A percentile compares a stretch with the other conserved stretches of the same genome.
phyloP scores from a whole-genome alignment of 2,329 filamentous ascomycete species.

The Hypoxylon sp. region DNA sequence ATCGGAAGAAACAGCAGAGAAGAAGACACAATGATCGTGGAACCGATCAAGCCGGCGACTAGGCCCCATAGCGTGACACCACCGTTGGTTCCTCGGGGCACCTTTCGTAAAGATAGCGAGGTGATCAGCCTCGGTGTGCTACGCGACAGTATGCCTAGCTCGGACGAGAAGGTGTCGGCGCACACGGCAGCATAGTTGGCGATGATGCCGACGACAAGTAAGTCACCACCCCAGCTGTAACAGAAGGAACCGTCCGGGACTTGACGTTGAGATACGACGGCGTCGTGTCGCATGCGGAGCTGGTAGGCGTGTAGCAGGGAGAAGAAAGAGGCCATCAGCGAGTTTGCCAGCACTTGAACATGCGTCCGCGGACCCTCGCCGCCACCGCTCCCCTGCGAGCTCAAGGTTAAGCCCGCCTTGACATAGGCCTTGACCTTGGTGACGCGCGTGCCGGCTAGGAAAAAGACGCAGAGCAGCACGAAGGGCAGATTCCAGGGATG shows the following conservation, averaged over 20 bases:
- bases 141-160: slow-evolving; percentile 88
- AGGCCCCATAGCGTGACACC: slow-evolving; percentile 83
- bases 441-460: slow-evolving; percentile 80
- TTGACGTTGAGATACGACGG: slow-evolving; percentile 47
- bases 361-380: slow-evolving; percentile 86
- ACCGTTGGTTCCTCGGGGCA: slow-evolving; percentile 92
- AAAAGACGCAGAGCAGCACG: slow-evolving; percentile 82
- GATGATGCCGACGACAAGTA: slow-evolving; percentile 71
- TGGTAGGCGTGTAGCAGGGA: slow-evolving; percentile 67
- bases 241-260: slow-evolving; percentile 54
- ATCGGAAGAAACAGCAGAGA: slow-evolving; percentile 74
- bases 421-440: slow-evolving; percentile 90
- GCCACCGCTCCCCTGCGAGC: slow-evolving; percentile 73
- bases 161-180: slow-evolving; percentile 93
- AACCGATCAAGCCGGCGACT: slow-evolving; percentile 75
- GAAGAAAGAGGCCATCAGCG: slow-evolving; percentile 75
- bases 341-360: slow-evolving; percentile 90
- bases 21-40: slow-evolving; percentile 71
- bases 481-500: slow-evolving; percentile 97
- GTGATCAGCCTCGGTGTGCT: slow-evolving; percentile 85
- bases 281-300: slow-evolving; percentile 57
- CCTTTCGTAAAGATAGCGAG: slow-evolving; percentile 74
- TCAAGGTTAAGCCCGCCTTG: slow-evolving; percentile 83
- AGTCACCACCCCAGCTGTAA: slow-evolving; percentile 67
- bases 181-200: slow-evolving; percentile 91